Evolutionary conservation across 1,139 yeast species (phyloP).

Genomic region (Nakaseomyces nivariensis): DNA sequence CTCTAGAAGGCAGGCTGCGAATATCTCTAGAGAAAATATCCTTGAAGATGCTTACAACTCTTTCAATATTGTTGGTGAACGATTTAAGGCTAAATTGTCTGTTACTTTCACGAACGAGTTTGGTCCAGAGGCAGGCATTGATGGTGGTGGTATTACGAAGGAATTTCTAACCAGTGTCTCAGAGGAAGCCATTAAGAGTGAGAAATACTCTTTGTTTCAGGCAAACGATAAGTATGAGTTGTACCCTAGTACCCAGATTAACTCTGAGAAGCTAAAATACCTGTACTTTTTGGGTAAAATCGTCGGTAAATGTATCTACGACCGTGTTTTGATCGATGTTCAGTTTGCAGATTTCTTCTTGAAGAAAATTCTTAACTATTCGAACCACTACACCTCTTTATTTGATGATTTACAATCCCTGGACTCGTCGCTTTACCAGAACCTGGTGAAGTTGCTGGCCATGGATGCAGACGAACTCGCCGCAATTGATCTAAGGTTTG

Average conservation of each 20-base stretch:
- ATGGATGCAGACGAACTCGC: conserved; percentile 50
- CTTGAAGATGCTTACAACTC: conserved; percentile 65
- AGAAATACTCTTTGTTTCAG: conserved; percentile 38
- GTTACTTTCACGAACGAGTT: conserved; percentile 63
- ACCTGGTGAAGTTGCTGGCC: conserved; percentile 50
- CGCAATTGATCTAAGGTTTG: conserved; percentile 55
- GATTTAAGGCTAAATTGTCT: conserved; percentile 49
- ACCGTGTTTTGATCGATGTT: conserved; percentile 69
- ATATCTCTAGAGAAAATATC: conserved; percentile 57
- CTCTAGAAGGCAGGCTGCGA: conserved; percentile 34
- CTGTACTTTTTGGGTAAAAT: conserved; percentile 65
- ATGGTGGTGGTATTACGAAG: conserved; percentile 94
- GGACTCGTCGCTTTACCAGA: conserved; percentile 59
- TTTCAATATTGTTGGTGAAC: conserved; percentile 39
- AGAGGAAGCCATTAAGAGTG: conserved; percentile 51
- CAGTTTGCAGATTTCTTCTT: conserved; percentile 83
- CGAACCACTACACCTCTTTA: conserved; percentile 32
- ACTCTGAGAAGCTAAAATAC: conserved; percentile 32
- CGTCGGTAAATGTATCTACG: conserved; percentile 86
- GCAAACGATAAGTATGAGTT: conserved; percentile 50
- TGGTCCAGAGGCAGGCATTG: conserved; percentile 78
- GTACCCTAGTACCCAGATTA: conserved; percentile 41
- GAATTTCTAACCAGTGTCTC: conserved; percentile 74
- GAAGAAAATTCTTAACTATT: conserved; percentile 44
- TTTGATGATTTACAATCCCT: conserved; percentile 70